These are phyloP conservation scores for Mrakia frigida DNA, from an alignment of 768 basidiomycete species.

Conservation along the genomic window DNA sequence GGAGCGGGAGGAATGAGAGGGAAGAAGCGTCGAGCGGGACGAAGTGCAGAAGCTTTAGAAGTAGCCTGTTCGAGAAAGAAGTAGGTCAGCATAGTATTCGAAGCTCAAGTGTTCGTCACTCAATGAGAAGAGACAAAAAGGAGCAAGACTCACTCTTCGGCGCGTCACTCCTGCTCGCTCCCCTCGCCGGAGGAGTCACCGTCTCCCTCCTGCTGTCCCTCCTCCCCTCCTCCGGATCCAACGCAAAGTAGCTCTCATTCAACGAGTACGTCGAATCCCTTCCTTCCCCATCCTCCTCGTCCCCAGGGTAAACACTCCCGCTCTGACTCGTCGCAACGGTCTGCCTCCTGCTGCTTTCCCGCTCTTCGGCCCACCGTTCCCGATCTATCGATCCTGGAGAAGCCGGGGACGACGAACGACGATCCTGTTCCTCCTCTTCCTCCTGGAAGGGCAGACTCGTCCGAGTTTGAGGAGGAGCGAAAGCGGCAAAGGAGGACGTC, in stretches of 20 bases:
- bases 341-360: not conserved
- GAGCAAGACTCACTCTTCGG: not conserved
- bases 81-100: too few relatives aligned
- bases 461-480: not conserved
- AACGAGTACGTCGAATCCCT: not conserved
- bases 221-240: not conserved
- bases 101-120: too few relatives aligned
- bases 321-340: not conserved
- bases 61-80: not conserved
- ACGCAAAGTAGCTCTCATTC: constrained; percentile 3
- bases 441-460: not conserved
- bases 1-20: not conserved
- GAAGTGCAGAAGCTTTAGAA: too few relatives aligned
- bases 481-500: not conserved
- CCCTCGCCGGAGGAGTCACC: not conserved
- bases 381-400: not conserved
- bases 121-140: not conserved
- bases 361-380: not conserved
- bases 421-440: not conserved
- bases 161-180: not conserved
- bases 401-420: not conserved
- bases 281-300: not conserved
- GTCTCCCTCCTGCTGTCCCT: not conserved
- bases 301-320: too few relatives aligned
- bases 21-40: too few relatives aligned